Percentiles rank a stretch among this genome's conserved stretches.
Evolutionary conservation across 129 eudicot species (phyloP).

Genomic region (Silybum marianum): DNA sequence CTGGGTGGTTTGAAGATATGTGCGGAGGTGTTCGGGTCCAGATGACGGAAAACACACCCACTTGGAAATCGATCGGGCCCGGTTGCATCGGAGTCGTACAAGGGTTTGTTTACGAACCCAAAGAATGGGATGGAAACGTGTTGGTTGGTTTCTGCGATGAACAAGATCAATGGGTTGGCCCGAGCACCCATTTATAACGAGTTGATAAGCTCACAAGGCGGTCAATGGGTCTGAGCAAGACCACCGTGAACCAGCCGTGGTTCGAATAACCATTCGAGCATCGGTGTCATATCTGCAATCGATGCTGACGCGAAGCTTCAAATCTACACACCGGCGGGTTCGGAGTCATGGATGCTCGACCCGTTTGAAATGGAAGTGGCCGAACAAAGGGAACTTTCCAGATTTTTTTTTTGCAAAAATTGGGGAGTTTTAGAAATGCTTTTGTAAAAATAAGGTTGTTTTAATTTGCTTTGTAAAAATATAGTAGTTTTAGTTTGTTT

Average conservation of each 20-base stretch:
- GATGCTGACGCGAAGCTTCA: slow-evolving; percentile 89
- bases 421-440: too few species aligned
- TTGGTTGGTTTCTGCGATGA: slow-evolving; percentile 82
- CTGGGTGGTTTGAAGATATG: slow-evolving; percentile 73
- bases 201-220: slow-evolving; percentile 62
- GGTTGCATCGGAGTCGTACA: slow-evolving; percentile 88
- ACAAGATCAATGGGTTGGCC: slow-evolving; percentile 87
- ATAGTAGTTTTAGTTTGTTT: too few species aligned
- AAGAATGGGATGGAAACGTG: slow-evolving; percentile 67
- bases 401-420: too few species aligned
- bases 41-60: slow-evolving; percentile 42
- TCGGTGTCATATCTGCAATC: slow-evolving; percentile 79
- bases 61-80: slow-evolving; percentile 77
- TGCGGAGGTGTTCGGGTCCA: slow-evolving; percentile 76
- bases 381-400: slow-evolving; percentile 59
- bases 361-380: slow-evolving; percentile 83
- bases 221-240: slow-evolving; percentile 70
- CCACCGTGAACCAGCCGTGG: slow-evolving; percentile 73
- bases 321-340: slow-evolving; percentile 86
- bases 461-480: too few species aligned
- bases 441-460: too few species aligned
- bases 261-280: slow-evolving; percentile 81
- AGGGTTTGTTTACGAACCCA: slow-evolving; percentile 53
- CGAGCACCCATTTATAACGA: slow-evolving; percentile 51
- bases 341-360: slow-evolving; percentile 86